Base-by-base conservation (phyloP, 2,329 filamentous ascomycete genomes). In the Xylariaceae sp. region DNA sequence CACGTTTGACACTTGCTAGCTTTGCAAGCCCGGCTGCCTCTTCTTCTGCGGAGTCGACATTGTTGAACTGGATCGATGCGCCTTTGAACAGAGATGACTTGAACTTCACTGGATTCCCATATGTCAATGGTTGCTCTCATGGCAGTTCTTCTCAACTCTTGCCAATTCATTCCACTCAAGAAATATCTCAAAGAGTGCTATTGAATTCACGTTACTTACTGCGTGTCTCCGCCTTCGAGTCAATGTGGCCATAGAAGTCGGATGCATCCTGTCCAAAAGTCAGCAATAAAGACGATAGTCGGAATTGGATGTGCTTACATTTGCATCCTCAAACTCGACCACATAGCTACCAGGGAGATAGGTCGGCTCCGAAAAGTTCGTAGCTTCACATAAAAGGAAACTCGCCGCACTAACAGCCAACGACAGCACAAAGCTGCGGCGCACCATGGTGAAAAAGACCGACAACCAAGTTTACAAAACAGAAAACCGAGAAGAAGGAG, bases 41-140 rank as follows among this genome's bases (percentile, higher is more conserved):
- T 37, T 76, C 70, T 23, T 78, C 75, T 35, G 79, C 76, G 30
- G 73, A 75, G n/a, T 75, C 70, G 50, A 75, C 53, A 58, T 83
- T 75, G 56, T 78, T 73, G 67, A 84, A 77, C 65, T 81, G 76
- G 60, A 84, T 77, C 1, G 82, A 83, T 2, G 76, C 77, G 56
- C 81, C 81, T 65, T 78, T 80, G 75, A 84, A 84, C 15, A 83
- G 72, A 63, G 76, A 74, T 65, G 75, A 80, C 62, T 79, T 73
- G 59, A 82, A 75, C 57, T 77, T 76, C 75, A 80, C 62, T 64
- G 44, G 18, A 44, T 17, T 34, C 49, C 52, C 55, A 8, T 51
- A 18, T 51, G 60, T 54, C 47, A 58, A 56, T 9, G 11, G 35
- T 42, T 6, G 9, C 13, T 49, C 47, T 18, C 10, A 34, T 13